Percentiles rank a stretch among this genome's conserved stretches.
Conservation (phyloP, 208 protist genomes). For the Leishmania lainsoni region DNA sequence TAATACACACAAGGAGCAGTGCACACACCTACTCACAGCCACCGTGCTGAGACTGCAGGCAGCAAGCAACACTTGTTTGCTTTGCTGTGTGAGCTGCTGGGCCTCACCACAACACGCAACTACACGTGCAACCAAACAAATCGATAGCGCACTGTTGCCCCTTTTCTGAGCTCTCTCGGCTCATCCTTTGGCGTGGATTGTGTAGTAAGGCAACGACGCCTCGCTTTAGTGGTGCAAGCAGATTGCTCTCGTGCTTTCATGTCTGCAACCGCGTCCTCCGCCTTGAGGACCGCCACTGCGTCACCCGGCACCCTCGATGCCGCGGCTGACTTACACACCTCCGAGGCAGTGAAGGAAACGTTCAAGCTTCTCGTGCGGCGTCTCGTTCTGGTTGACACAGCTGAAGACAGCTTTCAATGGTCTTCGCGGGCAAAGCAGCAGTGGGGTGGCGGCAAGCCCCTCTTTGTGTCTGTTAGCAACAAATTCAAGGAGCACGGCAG, state of each 20-base stretch:
- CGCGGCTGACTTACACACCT: background rate
- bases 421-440: constrained; percentile 57
- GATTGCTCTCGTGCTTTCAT: background rate
- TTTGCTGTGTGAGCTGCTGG: background rate
- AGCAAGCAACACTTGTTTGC: background rate
- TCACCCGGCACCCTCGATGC: background rate
- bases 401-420: constrained; percentile 75
- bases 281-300: constrained; percentile 2
- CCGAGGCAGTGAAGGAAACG: constrained; percentile 18
- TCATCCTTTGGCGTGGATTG: background rate
- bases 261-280: constrained; percentile 9
- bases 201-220: background rate
- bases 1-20: background rate
- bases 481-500: constrained; percentile 49
- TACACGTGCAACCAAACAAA: background rate
- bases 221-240: background rate
- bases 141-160: background rate
- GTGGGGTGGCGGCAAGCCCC: constrained; percentile 70
- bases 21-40: background rate
- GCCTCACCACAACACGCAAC: background rate
- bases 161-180: background rate
- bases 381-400: constrained; percentile 83
- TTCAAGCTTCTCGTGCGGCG: constrained; percentile 63
- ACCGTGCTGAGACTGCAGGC: too few species aligned
- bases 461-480: constrained; percentile 64